These are phyloP conservation scores for Panaeolus papilionaceus DNA, from an alignment of 768 basidiomycete genomes.

Conservation along the genomic window DNA sequence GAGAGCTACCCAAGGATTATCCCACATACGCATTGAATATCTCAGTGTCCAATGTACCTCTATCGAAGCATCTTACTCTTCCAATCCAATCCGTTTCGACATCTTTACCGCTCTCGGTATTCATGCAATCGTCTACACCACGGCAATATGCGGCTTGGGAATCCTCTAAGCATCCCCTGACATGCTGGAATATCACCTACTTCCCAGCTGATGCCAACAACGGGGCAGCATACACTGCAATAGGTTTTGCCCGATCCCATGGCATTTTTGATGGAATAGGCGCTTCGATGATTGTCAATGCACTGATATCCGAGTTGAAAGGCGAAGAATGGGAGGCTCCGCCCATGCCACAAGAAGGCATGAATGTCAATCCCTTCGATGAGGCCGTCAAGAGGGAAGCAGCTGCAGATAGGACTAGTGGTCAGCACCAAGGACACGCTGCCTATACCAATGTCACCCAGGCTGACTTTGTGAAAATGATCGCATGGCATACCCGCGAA, in stretches of 20 bases:
- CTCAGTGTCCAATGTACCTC: constrained; percentile 36
- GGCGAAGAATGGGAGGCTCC: constrained; percentile 44
- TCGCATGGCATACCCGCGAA: constrained; percentile 43
- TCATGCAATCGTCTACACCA: constrained; percentile 46
- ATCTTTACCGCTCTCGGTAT: constrained; percentile 43
- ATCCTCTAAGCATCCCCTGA: constrained; percentile 39
- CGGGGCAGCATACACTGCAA: constrained; percentile 39
- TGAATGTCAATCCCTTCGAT: constrained; percentile 41
- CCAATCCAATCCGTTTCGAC: constrained; percentile 40
- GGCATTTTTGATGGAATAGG: constrained; percentile 50
- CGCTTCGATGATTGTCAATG: constrained; percentile 41
- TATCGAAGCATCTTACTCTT: constrained; percentile 41
- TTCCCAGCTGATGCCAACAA: constrained; percentile 41
- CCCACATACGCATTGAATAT: constrained; percentile 43
- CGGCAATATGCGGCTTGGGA: constrained; percentile 44
- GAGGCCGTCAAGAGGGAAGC: constrained; percentile 31
- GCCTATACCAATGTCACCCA: constrained; percentile 38
- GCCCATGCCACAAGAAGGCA: constrained; percentile 36
- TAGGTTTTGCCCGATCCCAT: constrained; percentile 49
- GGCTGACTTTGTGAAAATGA: constrained; percentile 35
- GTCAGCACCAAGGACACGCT: constrained; percentile 22
- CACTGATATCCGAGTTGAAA: constrained; percentile 46
- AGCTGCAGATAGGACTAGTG: constrained; percentile 17
- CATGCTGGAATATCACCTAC: constrained; percentile 51
- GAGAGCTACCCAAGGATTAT: constrained; percentile 39